Evolutionary conservation across 164 flowering plant species (phyloP).

Genomic region (Vitis labrusca): DNA sequence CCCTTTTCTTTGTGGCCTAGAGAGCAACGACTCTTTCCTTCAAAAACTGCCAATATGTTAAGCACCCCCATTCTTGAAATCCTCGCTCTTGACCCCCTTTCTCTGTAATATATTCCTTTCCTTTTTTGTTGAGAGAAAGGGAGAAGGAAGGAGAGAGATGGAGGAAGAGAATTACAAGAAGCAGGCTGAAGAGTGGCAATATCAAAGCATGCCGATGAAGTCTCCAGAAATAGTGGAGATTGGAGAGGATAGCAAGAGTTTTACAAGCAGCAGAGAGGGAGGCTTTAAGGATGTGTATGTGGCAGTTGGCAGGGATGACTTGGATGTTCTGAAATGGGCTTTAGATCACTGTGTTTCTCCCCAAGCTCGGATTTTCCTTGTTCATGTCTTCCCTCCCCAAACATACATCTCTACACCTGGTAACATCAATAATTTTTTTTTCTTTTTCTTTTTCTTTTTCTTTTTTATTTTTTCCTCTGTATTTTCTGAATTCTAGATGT

Average conservation of each 20-base stretch:
- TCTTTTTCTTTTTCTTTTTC: background rate
- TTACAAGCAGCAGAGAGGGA: slow-evolving; percentile 17
- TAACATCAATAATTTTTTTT: slow-evolving; percentile 11
- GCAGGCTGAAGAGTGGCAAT: background rate
- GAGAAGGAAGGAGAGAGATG: slow-evolving; percentile 1
- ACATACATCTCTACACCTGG: slow-evolving; percentile 73
- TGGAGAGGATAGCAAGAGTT: slow-evolving; percentile 44
- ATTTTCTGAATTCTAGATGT: no score
- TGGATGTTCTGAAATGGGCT: slow-evolving; percentile 70
- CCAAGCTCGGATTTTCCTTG: slow-evolving; percentile 53
- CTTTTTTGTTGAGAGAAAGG: background rate
- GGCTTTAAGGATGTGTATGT: slow-evolving; percentile 56
- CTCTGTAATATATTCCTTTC: slow-evolving; percentile 7
- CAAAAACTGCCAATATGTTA: slow-evolving; percentile 24
- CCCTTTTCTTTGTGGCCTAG: slow-evolving; percentile 26
- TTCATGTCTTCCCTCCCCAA: slow-evolving; percentile 75
- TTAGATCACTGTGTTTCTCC: slow-evolving; percentile 54
- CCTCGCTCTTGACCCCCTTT: slow-evolving; percentile 17
- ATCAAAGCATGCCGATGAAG: no score
- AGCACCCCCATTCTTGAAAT: slow-evolving; percentile 15
- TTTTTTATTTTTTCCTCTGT: background rate
- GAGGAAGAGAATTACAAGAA: background rate
- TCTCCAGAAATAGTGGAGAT: slow-evolving; percentile 68
- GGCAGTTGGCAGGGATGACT: slow-evolving; percentile 75
- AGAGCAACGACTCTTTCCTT: slow-evolving; percentile 27